phyloP scores from a whole-genome alignment of 352 stramenopile genomes.

The Phytophthora litchii region DNA sequence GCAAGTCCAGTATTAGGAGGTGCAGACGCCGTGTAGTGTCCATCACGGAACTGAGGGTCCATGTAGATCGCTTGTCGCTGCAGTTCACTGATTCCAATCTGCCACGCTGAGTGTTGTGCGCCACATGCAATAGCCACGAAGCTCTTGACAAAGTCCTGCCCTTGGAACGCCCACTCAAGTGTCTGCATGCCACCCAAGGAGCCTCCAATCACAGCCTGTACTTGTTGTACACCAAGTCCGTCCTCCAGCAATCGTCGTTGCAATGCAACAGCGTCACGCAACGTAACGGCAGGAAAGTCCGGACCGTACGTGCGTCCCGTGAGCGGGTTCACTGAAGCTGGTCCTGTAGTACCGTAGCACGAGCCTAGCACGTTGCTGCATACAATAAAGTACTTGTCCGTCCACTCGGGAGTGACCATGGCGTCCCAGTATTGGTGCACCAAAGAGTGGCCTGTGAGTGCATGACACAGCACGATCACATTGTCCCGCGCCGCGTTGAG shows the following conservation, averaged over 20 bases:
- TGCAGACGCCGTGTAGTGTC: slow-evolving; percentile 67
- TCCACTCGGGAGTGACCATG: slow-evolving; percentile 95
- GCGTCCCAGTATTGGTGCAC: slow-evolving; percentile 94
- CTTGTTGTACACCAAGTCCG: slow-evolving; percentile 82
- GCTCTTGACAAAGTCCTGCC: slow-evolving; percentile 82
- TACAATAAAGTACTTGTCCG: slow-evolving; percentile 96
- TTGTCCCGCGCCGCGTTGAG: slow-evolving; percentile 91
- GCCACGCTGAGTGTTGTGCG: slow-evolving; percentile 94
- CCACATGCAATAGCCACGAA: slow-evolving; percentile 95
- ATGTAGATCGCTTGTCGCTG: slow-evolving; percentile 97
- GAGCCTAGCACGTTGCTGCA: slow-evolving; percentile 96
- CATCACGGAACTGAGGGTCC: slow-evolving; percentile 91
- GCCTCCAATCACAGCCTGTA: slow-evolving; percentile 93
- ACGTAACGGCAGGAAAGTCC: slow-evolving; percentile 91
- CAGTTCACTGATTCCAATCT: slow-evolving; percentile 96
- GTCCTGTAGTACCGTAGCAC: slow-evolving; percentile 94
- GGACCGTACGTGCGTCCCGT: slow-evolving; percentile 82
- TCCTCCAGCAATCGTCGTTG: slow-evolving; percentile 92
- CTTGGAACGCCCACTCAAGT: slow-evolving; percentile 96
- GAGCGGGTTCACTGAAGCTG: slow-evolving; percentile 78
- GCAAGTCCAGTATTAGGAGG: slow-evolving; percentile 85
- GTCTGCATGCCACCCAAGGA: slow-evolving; percentile 97
- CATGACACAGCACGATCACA: slow-evolving; percentile 94
- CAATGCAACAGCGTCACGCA: slow-evolving; percentile 93
- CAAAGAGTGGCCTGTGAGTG: slow-evolving; percentile 94